A percentile compares a stretch with the other conserved stretches of the same genome.
Evolutionary conservation across 2,329 filamentous ascomycete species (phyloP).

Genomic region (Arthrobotrys megalospora): DNA sequence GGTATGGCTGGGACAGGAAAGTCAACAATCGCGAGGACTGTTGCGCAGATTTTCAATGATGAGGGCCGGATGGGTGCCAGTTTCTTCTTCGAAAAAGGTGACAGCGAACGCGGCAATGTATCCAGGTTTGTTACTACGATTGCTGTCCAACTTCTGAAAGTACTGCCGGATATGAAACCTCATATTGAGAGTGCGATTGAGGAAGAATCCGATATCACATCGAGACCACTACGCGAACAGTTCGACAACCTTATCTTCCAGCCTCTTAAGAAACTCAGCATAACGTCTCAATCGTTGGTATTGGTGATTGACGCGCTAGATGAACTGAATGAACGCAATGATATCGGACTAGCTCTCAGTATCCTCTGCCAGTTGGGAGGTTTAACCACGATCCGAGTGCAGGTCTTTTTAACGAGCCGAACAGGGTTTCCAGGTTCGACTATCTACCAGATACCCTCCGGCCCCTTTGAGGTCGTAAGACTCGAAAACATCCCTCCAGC

Average conservation of each 20-base stretch:
- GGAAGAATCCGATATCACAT: slow-evolving; percentile 4
- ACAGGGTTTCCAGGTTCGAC: slow-evolving; percentile 61
- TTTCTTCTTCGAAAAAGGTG: slow-evolving; percentile 47
- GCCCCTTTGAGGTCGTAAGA: slow-evolving; percentile 33
- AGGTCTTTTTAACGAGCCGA: slow-evolving; percentile 50
- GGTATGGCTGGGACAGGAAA: slow-evolving; percentile 66
- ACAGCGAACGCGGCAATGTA: slow-evolving; percentile 19
- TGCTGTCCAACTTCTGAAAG: slow-evolving; percentile 15
- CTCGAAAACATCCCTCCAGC: slow-evolving; percentile 31
- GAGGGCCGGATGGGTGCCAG: slow-evolving; percentile 6
- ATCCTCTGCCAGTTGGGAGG: slow-evolving; percentile 17
- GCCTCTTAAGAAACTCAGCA: slow-evolving; percentile 28
- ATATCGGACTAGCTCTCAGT: slow-evolving; percentile 65
- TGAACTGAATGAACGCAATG: slow-evolving; percentile 64
- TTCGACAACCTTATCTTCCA: slow-evolving; percentile 22
- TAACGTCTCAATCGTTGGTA: background rate
- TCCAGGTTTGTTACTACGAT: slow-evolving; percentile 46
- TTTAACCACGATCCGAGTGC: slow-evolving; percentile 44
- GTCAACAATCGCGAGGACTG: slow-evolving; percentile 59
- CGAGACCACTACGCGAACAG: slow-evolving; percentile 65
- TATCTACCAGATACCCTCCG: slow-evolving; percentile 54
- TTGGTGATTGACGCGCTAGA: slow-evolving; percentile 66
- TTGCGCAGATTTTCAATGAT: slow-evolving; percentile 38
- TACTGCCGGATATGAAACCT: background rate
- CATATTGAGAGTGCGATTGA: slow-evolving; percentile 6